Evolutionary conservation across 345 rosid species (phyloP).

Genomic region (Hibiscus syriacus): DNA sequence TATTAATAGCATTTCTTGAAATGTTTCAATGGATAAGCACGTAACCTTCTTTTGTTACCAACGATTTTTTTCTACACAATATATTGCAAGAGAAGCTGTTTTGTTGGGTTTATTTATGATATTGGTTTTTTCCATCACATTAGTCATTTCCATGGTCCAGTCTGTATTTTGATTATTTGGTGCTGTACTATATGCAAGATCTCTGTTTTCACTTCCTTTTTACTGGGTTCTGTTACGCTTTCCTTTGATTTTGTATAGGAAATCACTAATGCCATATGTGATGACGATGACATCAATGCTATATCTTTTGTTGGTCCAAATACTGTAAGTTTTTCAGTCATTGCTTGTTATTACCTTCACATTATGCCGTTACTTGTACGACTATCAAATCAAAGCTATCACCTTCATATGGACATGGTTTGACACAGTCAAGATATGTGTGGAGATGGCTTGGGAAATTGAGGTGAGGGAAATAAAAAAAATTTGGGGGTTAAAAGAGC

Average conservation of each 20-base stretch:
- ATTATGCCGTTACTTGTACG: neutral
- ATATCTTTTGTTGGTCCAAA: constrained; percentile 93
- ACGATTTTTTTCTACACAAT: neutral
- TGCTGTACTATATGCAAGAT: neutral
- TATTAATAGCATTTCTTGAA: neutral
- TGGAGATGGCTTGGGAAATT: neutral
- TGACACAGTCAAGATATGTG: neutral
- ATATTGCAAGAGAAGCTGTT: neutral
- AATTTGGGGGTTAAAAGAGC: neutral
- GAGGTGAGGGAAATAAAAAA: neutral
- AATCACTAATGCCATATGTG: constrained; percentile 85
- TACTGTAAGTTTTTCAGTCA: constrained; percentile 43
- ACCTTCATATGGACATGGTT: neutral
- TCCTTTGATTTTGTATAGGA: constrained; percentile 43
- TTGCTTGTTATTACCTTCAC: neutral
- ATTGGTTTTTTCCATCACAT: neutral
- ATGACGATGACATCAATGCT: constrained; percentile 70
- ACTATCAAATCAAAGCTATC: neutral
- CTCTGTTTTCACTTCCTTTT: neutral
- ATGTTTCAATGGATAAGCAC: neutral
- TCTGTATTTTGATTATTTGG: neutral
- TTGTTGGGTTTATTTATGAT: neutral
- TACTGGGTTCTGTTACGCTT: neutral
- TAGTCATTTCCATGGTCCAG: neutral
- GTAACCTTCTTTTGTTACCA: neutral